These are phyloP conservation scores for Phytophthora ramorum DNA, from an alignment of 352 stramenopile genomes.

Conservation along the genomic window DNA sequence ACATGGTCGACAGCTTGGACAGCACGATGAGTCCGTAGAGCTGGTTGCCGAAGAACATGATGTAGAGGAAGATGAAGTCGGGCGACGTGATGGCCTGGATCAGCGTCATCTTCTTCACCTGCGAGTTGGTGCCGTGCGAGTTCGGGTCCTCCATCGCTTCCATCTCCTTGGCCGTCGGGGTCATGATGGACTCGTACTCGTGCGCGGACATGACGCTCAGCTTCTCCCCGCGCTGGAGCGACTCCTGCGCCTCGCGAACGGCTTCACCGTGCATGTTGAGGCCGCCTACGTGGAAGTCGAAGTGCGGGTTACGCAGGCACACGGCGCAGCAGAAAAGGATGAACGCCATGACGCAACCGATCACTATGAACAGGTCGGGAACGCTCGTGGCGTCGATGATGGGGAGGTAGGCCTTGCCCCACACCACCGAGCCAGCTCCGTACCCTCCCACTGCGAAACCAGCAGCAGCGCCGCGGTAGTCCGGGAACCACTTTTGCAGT, in stretches of 20 bases:
- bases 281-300: slow-evolving; percentile 51
- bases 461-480: slow-evolving; percentile 72
- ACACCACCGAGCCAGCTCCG: slow-evolving; percentile 68
- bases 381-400: slow-evolving; percentile 59
- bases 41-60: slow-evolving; percentile 76
- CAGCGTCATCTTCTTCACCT: slow-evolving; percentile 60
- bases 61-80: slow-evolving; percentile 74
- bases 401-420: slow-evolving; percentile 69
- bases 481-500: slow-evolving; percentile 83
- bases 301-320: slow-evolving; percentile 54
- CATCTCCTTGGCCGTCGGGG: slow-evolving; percentile 41
- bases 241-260: slow-evolving; percentile 45
- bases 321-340: slow-evolving; percentile 52
- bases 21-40: slow-evolving; percentile 73
- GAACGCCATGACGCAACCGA: slow-evolving; percentile 51
- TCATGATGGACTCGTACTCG: slow-evolving; percentile 55
- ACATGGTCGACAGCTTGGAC: slow-evolving; percentile 70
- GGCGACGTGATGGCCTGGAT: slow-evolving; percentile 58
- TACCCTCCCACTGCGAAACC: slow-evolving; percentile 75
- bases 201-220: slow-evolving; percentile 49
- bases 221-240: slow-evolving; percentile 45
- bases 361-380: slow-evolving; percentile 54
- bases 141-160: slow-evolving; percentile 35
- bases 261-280: slow-evolving; percentile 72
- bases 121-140: slow-evolving; percentile 30